Conservation (phyloP, 2,329 filamentous ascomycete species). For the Verticillium albo-atrum region DNA sequence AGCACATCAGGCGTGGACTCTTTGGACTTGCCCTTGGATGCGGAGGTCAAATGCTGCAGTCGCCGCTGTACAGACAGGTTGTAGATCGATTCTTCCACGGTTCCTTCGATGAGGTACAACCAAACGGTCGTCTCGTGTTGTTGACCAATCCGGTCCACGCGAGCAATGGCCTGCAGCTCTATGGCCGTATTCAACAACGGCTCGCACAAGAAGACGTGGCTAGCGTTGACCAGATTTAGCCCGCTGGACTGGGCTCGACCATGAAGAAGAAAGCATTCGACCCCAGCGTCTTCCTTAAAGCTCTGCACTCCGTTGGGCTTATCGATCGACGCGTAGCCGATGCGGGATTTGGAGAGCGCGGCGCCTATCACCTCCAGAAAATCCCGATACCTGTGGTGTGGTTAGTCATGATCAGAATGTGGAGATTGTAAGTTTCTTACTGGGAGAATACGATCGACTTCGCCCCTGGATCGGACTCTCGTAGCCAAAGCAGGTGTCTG, state of each 20-base stretch:
- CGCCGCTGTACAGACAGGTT: constrained; percentile 76
- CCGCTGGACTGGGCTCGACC: constrained; percentile 85
- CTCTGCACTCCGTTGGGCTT: constrained; percentile 62
- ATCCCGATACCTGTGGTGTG: constrained; percentile 52
- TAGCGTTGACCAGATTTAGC: constrained; percentile 87
- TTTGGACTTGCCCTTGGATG: constrained; percentile 32
- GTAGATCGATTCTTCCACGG: constrained; percentile 90
- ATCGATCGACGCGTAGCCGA: constrained; percentile 69
- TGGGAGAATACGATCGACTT: constrained; percentile 96
- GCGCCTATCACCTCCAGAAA: constrained; percentile 71
- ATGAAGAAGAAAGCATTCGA: constrained; percentile 85
- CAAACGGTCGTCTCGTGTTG: constrained; percentile 84
- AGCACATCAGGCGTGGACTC: constrained; percentile 41
- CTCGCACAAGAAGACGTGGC: constrained; percentile 91
- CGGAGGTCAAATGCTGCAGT: constrained; percentile 66
- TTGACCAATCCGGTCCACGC: constrained; percentile 93
- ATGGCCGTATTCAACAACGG: constrained; percentile 90
- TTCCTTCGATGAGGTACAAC: constrained; percentile 88
- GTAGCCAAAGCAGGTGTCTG: constrained; percentile 80
- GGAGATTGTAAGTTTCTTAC: constrained; percentile 20
- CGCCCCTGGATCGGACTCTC: constrained; percentile 75
- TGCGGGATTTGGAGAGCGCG: constrained; percentile 67
- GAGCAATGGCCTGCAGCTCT: constrained; percentile 90
- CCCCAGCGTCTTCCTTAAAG: constrained; percentile 69
- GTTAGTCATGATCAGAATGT: constrained; percentile 6